Base-by-base conservation (phyloP, 1,284 basidiomycete genomes). In the Microbotryomycetes sp. region DNA sequence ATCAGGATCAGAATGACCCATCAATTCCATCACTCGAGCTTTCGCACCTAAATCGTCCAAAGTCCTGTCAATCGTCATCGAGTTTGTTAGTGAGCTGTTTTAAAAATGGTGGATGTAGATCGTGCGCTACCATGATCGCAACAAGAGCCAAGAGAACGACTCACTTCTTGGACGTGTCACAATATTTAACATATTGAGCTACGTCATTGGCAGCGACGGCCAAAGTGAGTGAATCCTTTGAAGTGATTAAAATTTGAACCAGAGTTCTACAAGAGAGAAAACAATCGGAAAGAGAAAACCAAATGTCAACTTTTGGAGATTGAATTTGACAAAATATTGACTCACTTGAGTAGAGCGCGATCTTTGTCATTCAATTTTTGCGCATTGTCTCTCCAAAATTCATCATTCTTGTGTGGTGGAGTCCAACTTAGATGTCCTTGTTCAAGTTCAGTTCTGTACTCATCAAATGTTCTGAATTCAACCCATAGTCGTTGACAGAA, bases 371-470 rank as follows among this genome's bases (percentile, higher is more conserved):
- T 88, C 54, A 97, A 77, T 73, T 85, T 90, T 6, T 78, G 77
- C 0, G 88, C 91, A 73, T 98, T 97, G 78, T 94, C 91, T 73
- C 89, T 90, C 94, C 94, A 98, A 78, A 99, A 99, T 56, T 92
- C 85, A 62, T 97, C 94, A 6, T 89, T 90, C 73, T 92, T 89
- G 74, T 98, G 96, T 22, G 92, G 89, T 5, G 94, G 93, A 6
- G 91, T 64, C 89, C 92, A 97, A 4, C 89, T 88, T 15, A 98
- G 79, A 74, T 92, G 89, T 1, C 93, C 93, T 1, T 89, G 91
- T 29, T 85, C 80, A 22, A 98, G 79, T 75, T 98, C 94, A 0
- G 91, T 92, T 6, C 83, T 84, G 74, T 97, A 98, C 77, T 97
- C 92, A 74, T 97, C 96, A 75, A 88, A 97, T 0, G 92, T 97